These are phyloP conservation scores for Pichia sp. DNA, from an alignment of 1,139 yeast species.

Conservation along the genomic window DNA sequence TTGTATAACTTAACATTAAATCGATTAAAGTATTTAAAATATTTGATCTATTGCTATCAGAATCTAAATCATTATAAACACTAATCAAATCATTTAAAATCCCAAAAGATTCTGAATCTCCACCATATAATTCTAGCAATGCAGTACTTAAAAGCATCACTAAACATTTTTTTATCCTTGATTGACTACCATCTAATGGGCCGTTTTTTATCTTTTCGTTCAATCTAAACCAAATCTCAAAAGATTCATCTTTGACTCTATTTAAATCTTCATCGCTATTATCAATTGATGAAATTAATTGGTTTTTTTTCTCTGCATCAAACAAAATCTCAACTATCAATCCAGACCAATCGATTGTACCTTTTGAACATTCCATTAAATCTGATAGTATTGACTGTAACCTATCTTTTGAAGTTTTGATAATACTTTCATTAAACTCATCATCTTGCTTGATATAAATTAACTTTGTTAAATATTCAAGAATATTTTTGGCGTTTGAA, in stretches of 20 bases:
- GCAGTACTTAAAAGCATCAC: slow-evolving; percentile 76
- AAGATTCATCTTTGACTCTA: slow-evolving; percentile 5
- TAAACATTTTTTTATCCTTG: slow-evolving; percentile 32
- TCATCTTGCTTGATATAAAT: slow-evolving; percentile 15
- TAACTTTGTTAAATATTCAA: slow-evolving; percentile 37
- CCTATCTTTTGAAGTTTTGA: slow-evolving; percentile 47
- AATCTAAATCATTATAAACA: slow-evolving; percentile 16
- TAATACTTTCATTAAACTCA: slow-evolving; percentile 31
- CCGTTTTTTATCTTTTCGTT: neutral
- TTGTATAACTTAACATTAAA: slow-evolving; percentile 65
- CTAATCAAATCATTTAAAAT: slow-evolving; percentile 66
- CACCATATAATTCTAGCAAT: slow-evolving; percentile 69
- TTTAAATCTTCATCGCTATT: slow-evolving; percentile 6
- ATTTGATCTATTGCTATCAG: slow-evolving; percentile 29
- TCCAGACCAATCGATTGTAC: slow-evolving; percentile 51
- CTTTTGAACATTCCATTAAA: slow-evolving; percentile 36
- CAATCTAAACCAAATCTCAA: slow-evolving; percentile 5
- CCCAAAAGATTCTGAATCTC: slow-evolving; percentile 68
- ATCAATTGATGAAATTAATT: neutral
- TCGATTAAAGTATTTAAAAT: slow-evolving; percentile 59
- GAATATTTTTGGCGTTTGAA: slow-evolving; percentile 33
- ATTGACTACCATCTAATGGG: slow-evolving; percentile 1
- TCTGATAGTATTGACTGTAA: slow-evolving; percentile 62
- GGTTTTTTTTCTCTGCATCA: slow-evolving; percentile 20
- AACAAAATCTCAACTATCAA: slow-evolving; percentile 30